A percentile compares a stretch with the other conserved stretches of the same genome.
Evolutionary conservation across 345 rosid species (phyloP).

Genomic region (Gossypium raimondii): DNA sequence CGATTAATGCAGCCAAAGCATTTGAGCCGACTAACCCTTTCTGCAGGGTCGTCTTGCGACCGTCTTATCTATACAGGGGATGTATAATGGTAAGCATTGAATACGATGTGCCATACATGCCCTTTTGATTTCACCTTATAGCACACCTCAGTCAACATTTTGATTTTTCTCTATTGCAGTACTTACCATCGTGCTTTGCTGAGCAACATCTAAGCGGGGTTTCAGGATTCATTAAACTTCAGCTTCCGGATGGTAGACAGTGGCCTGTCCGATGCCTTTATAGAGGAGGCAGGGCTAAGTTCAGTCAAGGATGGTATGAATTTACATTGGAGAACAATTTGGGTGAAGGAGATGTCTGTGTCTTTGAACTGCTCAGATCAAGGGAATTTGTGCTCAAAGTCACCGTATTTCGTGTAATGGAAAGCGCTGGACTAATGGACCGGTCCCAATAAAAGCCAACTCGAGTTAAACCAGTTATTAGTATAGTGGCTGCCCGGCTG

Average conservation of each 20-base stretch:
- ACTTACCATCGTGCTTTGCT: constrained; percentile 82
- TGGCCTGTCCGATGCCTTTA: constrained; percentile 89
- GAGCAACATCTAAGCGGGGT: constrained; percentile 74
- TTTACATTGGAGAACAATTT: constrained; percentile 71
- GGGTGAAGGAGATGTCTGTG: constrained; percentile 89
- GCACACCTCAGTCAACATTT: neutral
- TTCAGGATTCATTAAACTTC: constrained; percentile 77
- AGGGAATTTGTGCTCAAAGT: constrained; percentile 81
- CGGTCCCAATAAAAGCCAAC: constrained; percentile 15
- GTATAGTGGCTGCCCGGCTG: constrained; percentile 18
- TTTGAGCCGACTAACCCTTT: constrained; percentile 72
- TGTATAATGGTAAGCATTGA: constrained; percentile 66
- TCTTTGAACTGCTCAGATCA: constrained; percentile 64
- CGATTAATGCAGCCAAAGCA: constrained; percentile 68
- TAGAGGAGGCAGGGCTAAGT: constrained; percentile 79
- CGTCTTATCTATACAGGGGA: constrained; percentile 72
- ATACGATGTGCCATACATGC: constrained; percentile 16
- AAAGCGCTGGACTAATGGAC: constrained; percentile 19
- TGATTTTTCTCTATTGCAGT: constrained; percentile 40
- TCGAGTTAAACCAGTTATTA: constrained; percentile 8
- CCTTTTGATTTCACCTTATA: neutral
- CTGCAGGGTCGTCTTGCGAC: constrained; percentile 80
- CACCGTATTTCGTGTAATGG: constrained; percentile 60
- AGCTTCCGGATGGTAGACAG: constrained; percentile 62
- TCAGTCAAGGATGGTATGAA: constrained; percentile 89